phyloP scores from a whole-genome alignment of 2,329 filamentous ascomycete species.

The Ramularia collo-cygni region DNA sequence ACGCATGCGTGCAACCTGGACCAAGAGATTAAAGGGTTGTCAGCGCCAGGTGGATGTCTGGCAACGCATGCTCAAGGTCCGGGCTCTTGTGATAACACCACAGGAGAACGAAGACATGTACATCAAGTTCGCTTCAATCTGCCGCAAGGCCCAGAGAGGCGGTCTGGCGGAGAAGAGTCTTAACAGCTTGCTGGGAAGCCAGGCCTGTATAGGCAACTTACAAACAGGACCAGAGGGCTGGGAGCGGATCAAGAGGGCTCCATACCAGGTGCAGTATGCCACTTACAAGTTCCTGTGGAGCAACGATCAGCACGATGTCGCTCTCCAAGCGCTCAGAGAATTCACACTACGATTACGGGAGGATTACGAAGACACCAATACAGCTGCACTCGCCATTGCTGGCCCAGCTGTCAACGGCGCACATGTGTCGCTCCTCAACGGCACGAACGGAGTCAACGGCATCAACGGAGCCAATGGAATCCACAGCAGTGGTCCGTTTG shows the following conservation, averaged over 20 bases:
- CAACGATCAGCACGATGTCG: constrained; percentile 59
- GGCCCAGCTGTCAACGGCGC: constrained; percentile 40
- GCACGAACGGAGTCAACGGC: constrained; percentile 35
- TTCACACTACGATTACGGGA: constrained; percentile 56
- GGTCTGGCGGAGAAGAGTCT: constrained; percentile 93
- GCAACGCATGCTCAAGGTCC: constrained; percentile 95
- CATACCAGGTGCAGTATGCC: constrained; percentile 88
- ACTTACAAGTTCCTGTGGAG: constrained; percentile 97
- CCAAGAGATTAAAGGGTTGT: constrained; percentile 86
- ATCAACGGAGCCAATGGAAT: constrained; percentile 35
- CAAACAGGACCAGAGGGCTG: constrained; percentile 17
- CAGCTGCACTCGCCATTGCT: constrained; percentile 26
- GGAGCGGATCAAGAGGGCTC: constrained; percentile 37
- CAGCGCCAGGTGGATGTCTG: constrained; percentile 97
- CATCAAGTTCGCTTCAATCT: constrained; percentile 98
- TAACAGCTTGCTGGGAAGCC: constrained; percentile 69
- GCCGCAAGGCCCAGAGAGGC: constrained; percentile 90
- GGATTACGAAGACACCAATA: constrained; percentile 44
- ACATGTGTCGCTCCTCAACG: constrained; percentile 7
- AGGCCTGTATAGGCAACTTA: constrained; percentile 23
- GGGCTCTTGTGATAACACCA: constrained; percentile 84
- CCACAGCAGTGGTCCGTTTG: constrained; percentile 29
- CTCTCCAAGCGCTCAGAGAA: constrained; percentile 54
- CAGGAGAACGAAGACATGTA: constrained; percentile 97
- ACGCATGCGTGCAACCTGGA: constrained; percentile 91